These are phyloP conservation scores for Amborella trichopoda DNA, from an alignment of 164 flowering plant species.

Conservation along the genomic window DNA sequence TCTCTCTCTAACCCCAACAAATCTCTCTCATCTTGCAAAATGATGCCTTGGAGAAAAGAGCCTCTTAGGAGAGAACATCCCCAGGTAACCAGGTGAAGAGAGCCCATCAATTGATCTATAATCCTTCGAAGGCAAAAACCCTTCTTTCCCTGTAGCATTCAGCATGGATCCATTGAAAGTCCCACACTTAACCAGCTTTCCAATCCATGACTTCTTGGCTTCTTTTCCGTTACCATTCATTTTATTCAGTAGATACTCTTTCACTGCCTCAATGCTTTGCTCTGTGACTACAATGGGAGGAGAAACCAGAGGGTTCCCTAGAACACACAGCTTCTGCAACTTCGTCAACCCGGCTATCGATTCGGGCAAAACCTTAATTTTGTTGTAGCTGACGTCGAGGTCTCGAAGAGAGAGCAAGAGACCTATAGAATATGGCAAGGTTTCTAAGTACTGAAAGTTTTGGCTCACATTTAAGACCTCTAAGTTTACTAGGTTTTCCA, in stretches of 20 bases:
- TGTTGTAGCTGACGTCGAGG: constrained; percentile 82
- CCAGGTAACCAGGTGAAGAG: constrained; percentile 45
- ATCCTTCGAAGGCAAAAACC: constrained; percentile 24
- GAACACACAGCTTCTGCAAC: constrained; percentile 53
- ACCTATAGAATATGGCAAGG: constrained; percentile 74
- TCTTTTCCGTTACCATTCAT: constrained; percentile 27
- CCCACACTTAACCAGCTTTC: constrained; percentile 35
- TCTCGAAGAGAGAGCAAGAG: constrained; percentile 65
- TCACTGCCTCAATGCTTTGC: constrained; percentile 41
- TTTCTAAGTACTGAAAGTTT: constrained; percentile 65
- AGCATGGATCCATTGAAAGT: constrained; percentile 35
- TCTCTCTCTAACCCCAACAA: too few relatives aligned
- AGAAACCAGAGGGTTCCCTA: constrained; percentile 74
- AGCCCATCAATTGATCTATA: constrained; percentile 43
- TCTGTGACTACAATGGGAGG: constrained; percentile 58
- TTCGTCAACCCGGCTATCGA: constrained; percentile 64
- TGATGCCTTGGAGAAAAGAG: constrained; percentile 39
- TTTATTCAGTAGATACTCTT: constrained; percentile 45
- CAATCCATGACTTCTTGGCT: constrained; percentile 49
- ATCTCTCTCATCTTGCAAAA: too few relatives aligned
- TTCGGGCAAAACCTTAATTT: constrained; percentile 39
- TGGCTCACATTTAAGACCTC: constrained; percentile 74
- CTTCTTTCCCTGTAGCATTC: constrained; percentile 7
- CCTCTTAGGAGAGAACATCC: constrained; percentile 62
- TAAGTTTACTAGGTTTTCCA: constrained; percentile 73